Conservation (phyloP, 2,329 filamentous ascomycete genomes). For the Daldinia sp. region DNA sequence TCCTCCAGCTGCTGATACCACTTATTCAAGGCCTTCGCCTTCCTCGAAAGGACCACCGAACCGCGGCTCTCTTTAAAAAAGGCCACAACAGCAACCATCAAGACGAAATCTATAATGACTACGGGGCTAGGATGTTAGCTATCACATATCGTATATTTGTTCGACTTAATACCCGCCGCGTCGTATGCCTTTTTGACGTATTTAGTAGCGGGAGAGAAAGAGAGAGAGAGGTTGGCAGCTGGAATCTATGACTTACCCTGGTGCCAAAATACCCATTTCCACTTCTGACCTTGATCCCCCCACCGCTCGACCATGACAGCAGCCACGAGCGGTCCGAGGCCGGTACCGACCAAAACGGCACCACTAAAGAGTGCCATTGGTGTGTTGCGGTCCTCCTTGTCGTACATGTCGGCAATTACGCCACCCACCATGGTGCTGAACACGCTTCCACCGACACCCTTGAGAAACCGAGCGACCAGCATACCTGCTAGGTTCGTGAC, state of each 20-base stretch:
- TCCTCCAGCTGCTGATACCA: slow-evolving; percentile 83
- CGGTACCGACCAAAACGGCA: slow-evolving; percentile 81
- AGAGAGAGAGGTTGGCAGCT: neutral
- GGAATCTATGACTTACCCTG: slow-evolving; percentile 62
- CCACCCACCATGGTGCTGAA: slow-evolving; percentile 95
- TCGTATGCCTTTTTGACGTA: neutral
- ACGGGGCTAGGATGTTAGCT: slow-evolving; percentile 1
- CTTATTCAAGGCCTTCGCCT: slow-evolving; percentile 77
- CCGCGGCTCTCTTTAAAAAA: slow-evolving; percentile 87
- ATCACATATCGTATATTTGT: neutral
- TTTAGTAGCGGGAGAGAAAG: neutral
- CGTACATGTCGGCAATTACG: slow-evolving; percentile 88
- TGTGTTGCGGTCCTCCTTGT: slow-evolving; percentile 81
- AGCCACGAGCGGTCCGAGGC: slow-evolving; percentile 78
- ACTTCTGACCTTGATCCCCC: slow-evolving; percentile 58
- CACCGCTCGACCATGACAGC: slow-evolving; percentile 76
- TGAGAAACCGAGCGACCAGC: slow-evolving; percentile 79
- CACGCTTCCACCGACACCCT: slow-evolving; percentile 79
- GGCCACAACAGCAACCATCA: slow-evolving; percentile 73
- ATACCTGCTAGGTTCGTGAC: slow-evolving; percentile 78
- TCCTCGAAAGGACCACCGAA: slow-evolving; percentile 80
- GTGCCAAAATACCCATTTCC: slow-evolving; percentile 92
- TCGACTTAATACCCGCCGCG: neutral
- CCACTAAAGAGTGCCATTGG: slow-evolving; percentile 93
- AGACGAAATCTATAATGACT: slow-evolving; percentile 71